These are phyloP conservation scores for Melaleuca quinquenervia DNA, from an alignment of 345 rosid genomes.

Conservation along the genomic window DNA sequence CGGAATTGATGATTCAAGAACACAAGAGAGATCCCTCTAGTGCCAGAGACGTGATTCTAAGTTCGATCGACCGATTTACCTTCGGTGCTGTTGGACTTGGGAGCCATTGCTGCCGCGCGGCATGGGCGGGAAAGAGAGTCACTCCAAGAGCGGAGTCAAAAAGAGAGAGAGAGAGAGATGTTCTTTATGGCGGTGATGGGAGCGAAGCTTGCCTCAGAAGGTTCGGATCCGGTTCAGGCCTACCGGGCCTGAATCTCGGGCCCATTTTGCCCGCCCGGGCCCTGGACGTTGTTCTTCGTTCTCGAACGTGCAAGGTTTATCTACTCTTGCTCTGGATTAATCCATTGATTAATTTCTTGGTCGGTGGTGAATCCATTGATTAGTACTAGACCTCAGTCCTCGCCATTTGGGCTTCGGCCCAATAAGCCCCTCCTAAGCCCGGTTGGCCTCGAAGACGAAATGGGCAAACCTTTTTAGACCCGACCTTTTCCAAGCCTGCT, in stretches of 20 bases:
- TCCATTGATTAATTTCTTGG: too few species aligned
- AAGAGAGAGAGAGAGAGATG: background rate
- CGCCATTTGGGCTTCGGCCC: background rate
- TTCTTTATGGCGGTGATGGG: background rate
- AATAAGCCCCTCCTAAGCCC: background rate
- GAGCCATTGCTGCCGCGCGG: background rate
- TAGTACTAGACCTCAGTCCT: background rate
- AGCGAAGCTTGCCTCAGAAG: background rate
- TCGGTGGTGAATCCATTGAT: too few species aligned
- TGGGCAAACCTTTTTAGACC: background rate
- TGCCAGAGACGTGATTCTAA: too few species aligned
- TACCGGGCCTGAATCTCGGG: background rate
- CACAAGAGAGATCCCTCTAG: background rate
- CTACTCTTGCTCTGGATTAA: too few species aligned
- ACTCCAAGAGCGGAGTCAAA: too few species aligned
- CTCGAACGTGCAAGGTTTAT: too few species aligned
- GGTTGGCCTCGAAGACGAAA: background rate
- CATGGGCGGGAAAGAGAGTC: background rate
- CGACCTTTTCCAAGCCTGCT: background rate
- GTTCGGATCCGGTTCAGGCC: background rate
- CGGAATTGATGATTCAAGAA: background rate
- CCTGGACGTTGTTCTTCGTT: too few species aligned
- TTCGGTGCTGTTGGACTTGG: background rate
- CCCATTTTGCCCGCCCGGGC: too few species aligned
- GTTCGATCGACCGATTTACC: background rate